phyloP scores from a whole-genome alignment of 768 basidiomycete genomes.

The Suillus hirtellus region DNA sequence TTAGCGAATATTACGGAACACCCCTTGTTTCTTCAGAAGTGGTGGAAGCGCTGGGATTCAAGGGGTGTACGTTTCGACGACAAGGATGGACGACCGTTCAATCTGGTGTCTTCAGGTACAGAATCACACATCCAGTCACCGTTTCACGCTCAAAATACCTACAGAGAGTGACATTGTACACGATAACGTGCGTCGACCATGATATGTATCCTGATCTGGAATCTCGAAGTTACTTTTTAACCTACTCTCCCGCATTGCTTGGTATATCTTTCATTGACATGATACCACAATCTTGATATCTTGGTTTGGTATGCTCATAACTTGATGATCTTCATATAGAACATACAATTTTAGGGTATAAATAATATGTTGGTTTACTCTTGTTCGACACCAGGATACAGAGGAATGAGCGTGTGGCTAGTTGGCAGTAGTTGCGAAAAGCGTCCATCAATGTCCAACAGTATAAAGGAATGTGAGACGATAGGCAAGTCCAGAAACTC shows the following conservation, averaged over 20 bases:
- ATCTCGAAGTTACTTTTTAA: not conserved
- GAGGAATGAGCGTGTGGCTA: conserved; percentile 4
- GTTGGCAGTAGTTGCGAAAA: not conserved
- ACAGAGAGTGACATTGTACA: not conserved
- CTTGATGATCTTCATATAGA: not conserved
- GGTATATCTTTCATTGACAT: not conserved
- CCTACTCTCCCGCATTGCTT: not conserved
- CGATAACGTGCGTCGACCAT: not conserved
- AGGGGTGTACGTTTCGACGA: conserved; percentile 34
- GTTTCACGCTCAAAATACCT: not conserved
- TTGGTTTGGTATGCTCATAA: not conserved
- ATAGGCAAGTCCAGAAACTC: not conserved
- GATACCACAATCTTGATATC: not conserved
- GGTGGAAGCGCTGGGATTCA: conserved; percentile 30
- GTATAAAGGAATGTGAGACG: not conserved
- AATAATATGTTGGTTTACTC: not conserved
- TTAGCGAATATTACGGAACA: conserved; percentile 35
- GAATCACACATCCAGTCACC: not conserved
- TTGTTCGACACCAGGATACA: not conserved
- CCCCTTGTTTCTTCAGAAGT: conserved; percentile 26
- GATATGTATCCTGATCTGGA: not conserved
- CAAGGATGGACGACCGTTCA: conserved; percentile 29
- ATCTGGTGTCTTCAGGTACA: conserved; percentile 5
- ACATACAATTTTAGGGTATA: not conserved
- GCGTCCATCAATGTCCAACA: not conserved